Evolutionary conservation across 805 yeast species (phyloP), one percentile per base, ranked within the genome.

Genomic region (Suhomyces canberraensis): DNA sequence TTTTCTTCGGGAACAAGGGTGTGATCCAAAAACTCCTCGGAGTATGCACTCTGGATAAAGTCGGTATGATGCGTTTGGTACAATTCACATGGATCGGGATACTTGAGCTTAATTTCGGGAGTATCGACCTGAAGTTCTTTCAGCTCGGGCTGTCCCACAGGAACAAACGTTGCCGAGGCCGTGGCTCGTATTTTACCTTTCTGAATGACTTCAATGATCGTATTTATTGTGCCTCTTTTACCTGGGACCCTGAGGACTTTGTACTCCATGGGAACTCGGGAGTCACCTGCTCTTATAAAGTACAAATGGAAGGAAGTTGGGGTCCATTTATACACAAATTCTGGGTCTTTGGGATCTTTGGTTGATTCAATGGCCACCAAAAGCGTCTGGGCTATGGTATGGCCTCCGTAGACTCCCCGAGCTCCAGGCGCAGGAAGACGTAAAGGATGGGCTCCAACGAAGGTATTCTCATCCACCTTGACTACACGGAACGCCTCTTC

Each of bases 321-420:
- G 4, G 77, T 65, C 17, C 21, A 31, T 4, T 14, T 14, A 9
- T 31, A 31, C 13, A 13, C 27, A 21, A 49, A 55, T 5, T 37
- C 41, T 13, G 35, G 36, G 16, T 42, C 40, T 24, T 45, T 45
- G 8, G 54, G 8, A 15, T 18, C 46, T 45, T 16, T 50, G 1
- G 69, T 60, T 6, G 78, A 72, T 33, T 70, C 65, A 22, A 80
- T 61, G 2, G 83, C 79, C 4, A 85, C 86, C 40, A 73, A 54
- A 3, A 81, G 56, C 2, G 87, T 64, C 47, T 82, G 89, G 0
- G 85, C 84, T 13, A 79, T 77, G 29, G 78, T 60, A 14, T 80
- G 77, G 8, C 90, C 89, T 2, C 89, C 89, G 60, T 81, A 82
- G 0, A 81, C 76, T 2, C 86, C 87, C 29, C 81, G 61, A 2